Base-by-base conservation (phyloP, 768 basidiomycete genomes). In the Hericium rajendrae region DNA sequence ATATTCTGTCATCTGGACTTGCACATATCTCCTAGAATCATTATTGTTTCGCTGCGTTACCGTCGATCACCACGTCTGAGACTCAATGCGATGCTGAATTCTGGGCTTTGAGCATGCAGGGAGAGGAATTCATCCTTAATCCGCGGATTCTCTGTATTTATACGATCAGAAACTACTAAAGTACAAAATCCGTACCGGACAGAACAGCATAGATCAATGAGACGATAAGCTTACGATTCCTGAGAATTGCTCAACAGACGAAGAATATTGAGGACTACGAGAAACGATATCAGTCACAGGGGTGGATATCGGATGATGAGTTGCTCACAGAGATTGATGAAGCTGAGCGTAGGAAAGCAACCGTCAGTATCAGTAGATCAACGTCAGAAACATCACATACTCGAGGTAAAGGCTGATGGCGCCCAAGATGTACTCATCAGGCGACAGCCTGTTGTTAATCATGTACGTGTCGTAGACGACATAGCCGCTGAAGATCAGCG, bases 321-420 rank as follows among this genome's bases (percentile, higher is more conserved):
- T 54, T 18, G 16, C 49, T 28, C 28, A 51, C 49, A 94, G 50
- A 94, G 81, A 67, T 94, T 94, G 72, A 93, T 78, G 69, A 93
- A 90, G 66, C 49, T 51, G 49, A 24, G 9, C 20, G 26, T 13
- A 51, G 11, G 24, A 55, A 51, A 60, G 64, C 38, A 71, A 59
- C 64, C 51, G 48, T 32, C 32, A 64, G 56, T 3, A 43, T 40
- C 28, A 10, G 48, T 53, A 32, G 2, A 49, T 48, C 28, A 3
- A 53, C 3, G 38, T 54, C 83, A 13, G 11, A 22, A 4, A 28
- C 10, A 26, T 26, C 15, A 26, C 28, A 3, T 28, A 51, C 49
- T 97, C 95, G 56, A 97, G 84, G 73, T 97, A 98, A n/a, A 98
- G 81, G 62, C 84, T 86, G 66, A 97, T 86, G 16, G 91, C 79